Evolutionary conservation across 2,329 filamentous ascomycete genomes (phyloP).

Genomic region (Pyrenochaeta sp.): DNA sequence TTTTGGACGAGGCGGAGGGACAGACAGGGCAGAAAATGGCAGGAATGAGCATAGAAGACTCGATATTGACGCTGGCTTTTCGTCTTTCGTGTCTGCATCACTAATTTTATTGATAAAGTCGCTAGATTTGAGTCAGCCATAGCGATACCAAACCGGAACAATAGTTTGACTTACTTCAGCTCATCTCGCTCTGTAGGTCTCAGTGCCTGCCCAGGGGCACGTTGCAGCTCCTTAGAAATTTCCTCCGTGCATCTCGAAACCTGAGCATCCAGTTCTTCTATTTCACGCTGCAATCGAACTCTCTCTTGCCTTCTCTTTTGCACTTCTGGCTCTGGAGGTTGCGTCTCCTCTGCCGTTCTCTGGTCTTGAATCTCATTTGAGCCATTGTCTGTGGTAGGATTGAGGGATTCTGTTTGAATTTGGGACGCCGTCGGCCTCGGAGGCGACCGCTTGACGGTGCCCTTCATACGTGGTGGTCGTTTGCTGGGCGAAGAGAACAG

Average conservation of each 20-base stretch:
- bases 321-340: conserved; percentile 29
- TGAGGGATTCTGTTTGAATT: conserved; percentile 19
- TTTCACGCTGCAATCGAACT: conserved; percentile 34
- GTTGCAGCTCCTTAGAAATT: conserved; percentile 36
- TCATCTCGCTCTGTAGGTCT: conserved; percentile 29
- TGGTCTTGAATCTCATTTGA: conserved; percentile 1
- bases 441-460: conserved; percentile 22
- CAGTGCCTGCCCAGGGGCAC: conserved; percentile 17
- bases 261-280: conserved; percentile 43
- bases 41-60: conserved; percentile 51
- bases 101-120: conserved; percentile 33
- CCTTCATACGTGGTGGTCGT: conserved; percentile 30
- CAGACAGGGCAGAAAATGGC: conserved; percentile 43
- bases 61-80: conserved; percentile 38
- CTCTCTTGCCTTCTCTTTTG: conserved; percentile 43
- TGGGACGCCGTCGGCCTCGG: conserved; percentile 19
- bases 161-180: conserved; percentile 26
- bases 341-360: conserved; percentile 6
- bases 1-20: conserved; percentile 33
- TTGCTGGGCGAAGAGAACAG: conserved; percentile 45
- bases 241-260: conserved; percentile 38
- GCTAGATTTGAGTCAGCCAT: conserved; percentile 24
- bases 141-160: not conserved
- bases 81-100: conserved; percentile 21
- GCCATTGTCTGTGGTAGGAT: conserved; percentile 18